Base-by-base conservation (phyloP, 352 stramenopile species). In the Globisporangium acanthophoron region DNA sequence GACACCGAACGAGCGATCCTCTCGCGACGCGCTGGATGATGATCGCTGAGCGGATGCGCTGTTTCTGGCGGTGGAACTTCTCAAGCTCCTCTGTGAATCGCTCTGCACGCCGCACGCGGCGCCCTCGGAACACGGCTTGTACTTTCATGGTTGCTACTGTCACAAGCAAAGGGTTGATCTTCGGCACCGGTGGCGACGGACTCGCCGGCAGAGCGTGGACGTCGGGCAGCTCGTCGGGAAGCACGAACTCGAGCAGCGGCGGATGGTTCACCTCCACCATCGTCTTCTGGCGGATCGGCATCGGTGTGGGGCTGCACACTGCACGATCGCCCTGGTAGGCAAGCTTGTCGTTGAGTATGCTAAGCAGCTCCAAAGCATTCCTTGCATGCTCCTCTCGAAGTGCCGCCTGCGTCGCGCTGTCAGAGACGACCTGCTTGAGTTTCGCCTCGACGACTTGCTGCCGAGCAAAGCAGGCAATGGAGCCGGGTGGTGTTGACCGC, bases 391-490 rank as follows among this genome's bases (percentile, higher is more conserved):
- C 68, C 27, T 87, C 76, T 2, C 73, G 71, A 3, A 76, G 49
- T 24, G 76, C 78, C 1, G 69, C 74, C 18, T 77, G 61, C 5
- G 60, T 79, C 39, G 71, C 67, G 50, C 62, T 56, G 11, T 67
- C 55, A 18, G 56, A 59, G 16, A 43, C 62, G 3, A 72, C 35
- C 4, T 72, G 66, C 62, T 82, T 85, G 33, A 73, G 62, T 52
- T 75, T 82, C 29, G 69, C 73, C 48, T 85, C 76, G 13, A 83
- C 67, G 1, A 68, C 61, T 73, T 84, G 70, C 76, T 88, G 35
- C 2, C 40, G 37, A 15, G 45, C 12, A 52, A 5, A 18, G n/a
- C 21, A 53, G 21, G 20, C 29, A 16, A 20, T 16, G 21, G 33
- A 4, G n/a, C 3, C 41, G 3, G 4, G 1, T 43, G 15, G 1